A percentile compares a stretch with the other conserved stretches of the same genome.
These are phyloP conservation scores for Spirogloea muscicola DNA, from an alignment of 139 green algal genomes.

Conservation along the genomic window DNA sequence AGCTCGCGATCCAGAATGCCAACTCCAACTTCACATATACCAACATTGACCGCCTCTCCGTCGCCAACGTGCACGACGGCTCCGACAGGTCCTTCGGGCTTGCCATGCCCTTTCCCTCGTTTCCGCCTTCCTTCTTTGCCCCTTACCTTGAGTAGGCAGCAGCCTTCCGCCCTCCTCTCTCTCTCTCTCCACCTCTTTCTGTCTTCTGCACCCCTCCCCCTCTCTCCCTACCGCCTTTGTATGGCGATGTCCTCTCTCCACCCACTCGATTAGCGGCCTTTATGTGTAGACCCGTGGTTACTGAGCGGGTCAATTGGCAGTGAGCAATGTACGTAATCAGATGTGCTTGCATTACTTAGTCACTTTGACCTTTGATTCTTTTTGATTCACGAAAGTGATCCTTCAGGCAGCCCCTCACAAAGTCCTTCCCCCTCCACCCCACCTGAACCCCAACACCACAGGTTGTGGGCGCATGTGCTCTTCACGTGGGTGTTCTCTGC, in stretches of 20 bases:
- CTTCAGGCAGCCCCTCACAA: neutral
- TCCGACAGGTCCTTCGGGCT: constrained; percentile 5
- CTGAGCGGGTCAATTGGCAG: no score
- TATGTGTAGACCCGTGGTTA: no score
- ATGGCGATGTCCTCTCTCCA: no score
- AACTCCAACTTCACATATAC: neutral
- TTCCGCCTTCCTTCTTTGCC: no score
- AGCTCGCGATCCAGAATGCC: neutral
- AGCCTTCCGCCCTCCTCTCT: neutral
- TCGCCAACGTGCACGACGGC: constrained; percentile 10
- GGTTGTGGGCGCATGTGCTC: constrained; percentile 38
- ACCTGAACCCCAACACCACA: no score
- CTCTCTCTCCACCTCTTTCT: neutral
- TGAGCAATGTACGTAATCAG: neutral
- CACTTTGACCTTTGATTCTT: neutral
- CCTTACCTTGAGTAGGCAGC: no score
- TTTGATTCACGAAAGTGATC: no score
- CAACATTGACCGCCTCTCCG: neutral
- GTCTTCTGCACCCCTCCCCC: no score
- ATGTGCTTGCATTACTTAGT: neutral
- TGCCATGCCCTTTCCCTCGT: neutral
- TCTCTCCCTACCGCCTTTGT: no score
- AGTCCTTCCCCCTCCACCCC: neutral
- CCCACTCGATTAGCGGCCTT: no score
- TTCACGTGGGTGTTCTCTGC: constrained; percentile 17